A percentile compares a stretch with the other conserved stretches of the same genome.
Evolutionary conservation across 257 asterid species (phyloP).

Genomic region (Gentiana dahurica): DNA sequence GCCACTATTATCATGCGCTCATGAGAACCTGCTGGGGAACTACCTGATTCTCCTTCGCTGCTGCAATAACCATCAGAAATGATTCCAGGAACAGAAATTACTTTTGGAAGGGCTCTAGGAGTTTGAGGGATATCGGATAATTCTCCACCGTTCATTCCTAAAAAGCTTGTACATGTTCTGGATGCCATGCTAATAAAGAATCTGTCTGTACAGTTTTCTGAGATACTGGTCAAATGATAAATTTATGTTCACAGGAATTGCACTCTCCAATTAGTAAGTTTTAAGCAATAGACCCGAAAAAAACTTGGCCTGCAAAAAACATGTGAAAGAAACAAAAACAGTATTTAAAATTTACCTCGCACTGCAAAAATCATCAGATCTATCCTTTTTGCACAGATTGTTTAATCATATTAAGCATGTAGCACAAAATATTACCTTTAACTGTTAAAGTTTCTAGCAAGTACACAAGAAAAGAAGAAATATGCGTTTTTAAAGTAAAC

Average conservation of each 20-base stretch:
- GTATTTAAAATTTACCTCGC: background rate
- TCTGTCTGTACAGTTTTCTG: slow-evolving; percentile 8
- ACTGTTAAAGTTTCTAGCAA: too few species aligned
- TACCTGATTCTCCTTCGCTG: slow-evolving; percentile 68
- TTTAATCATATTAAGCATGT: background rate
- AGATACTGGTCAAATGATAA: background rate
- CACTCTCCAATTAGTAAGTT: background rate
- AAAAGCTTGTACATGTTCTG: slow-evolving; percentile 49
- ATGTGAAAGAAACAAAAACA: background rate
- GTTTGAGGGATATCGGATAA: slow-evolving; percentile 45
- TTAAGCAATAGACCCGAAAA: background rate
- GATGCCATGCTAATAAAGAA: slow-evolving; percentile 41
- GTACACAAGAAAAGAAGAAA: too few species aligned
- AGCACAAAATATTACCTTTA: too few species aligned
- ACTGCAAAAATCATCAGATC: background rate
- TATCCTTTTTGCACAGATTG: background rate
- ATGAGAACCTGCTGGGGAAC: slow-evolving; percentile 37
- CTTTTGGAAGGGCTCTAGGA: slow-evolving; percentile 70
- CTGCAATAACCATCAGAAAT: slow-evolving; percentile 43
- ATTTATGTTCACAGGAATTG: background rate
- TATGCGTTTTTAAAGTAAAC: too few species aligned
- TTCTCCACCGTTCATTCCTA: slow-evolving; percentile 61
- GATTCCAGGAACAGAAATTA: slow-evolving; percentile 67
- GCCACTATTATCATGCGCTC: slow-evolving; percentile 75
- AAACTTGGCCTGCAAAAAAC: slow-evolving; percentile 3